These are phyloP conservation scores for Ceratocystis lukuohia DNA, from an alignment of 2,329 filamentous ascomycete species.

Conservation along the genomic window DNA sequence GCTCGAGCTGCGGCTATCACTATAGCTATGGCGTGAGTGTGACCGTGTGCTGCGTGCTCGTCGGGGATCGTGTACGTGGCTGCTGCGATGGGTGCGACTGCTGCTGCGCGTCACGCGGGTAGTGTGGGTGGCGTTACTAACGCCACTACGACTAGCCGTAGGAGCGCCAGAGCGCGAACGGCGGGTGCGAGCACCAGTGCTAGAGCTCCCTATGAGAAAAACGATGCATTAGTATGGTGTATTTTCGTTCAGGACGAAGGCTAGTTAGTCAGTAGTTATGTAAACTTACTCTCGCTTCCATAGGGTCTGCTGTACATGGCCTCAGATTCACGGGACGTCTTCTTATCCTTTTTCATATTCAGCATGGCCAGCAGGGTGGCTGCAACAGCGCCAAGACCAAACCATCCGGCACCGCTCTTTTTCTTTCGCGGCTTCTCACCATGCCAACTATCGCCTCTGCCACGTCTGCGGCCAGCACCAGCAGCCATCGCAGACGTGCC, in stretches of 20 bases:
- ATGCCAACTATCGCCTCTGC: constrained; percentile 25
- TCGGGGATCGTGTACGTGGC: constrained; percentile 26
- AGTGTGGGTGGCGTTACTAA: constrained; percentile 10
- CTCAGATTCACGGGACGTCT: constrained; percentile 22
- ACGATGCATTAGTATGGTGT: neutral
- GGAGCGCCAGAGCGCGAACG: constrained; percentile 16
- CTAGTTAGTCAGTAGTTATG: neutral
- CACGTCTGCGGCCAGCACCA: constrained; percentile 11
- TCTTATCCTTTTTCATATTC: constrained; percentile 41
- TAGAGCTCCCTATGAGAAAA: constrained; percentile 32
- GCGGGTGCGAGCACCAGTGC: constrained; percentile 33
- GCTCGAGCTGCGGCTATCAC: neutral
- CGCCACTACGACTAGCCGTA: constrained; percentile 5
- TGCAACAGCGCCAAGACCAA: constrained; percentile 39
- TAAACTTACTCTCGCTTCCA: constrained; percentile 16
- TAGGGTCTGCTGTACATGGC: constrained; percentile 5
- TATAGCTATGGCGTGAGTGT: constrained; percentile 11
- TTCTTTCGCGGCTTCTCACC: constrained; percentile 36
- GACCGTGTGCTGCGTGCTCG: constrained; percentile 19
- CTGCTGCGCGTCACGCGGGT: constrained; percentile 16
- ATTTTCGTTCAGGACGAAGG: neutral
- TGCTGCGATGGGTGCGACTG: constrained; percentile 21
- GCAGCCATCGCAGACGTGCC: constrained; percentile 13
- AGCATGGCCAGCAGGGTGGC: constrained; percentile 41
- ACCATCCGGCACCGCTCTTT: constrained; percentile 37